These are phyloP conservation scores for Agarophyton chilense DNA, from an alignment of 23 red algal genomes.

Conservation along the genomic window DNA sequence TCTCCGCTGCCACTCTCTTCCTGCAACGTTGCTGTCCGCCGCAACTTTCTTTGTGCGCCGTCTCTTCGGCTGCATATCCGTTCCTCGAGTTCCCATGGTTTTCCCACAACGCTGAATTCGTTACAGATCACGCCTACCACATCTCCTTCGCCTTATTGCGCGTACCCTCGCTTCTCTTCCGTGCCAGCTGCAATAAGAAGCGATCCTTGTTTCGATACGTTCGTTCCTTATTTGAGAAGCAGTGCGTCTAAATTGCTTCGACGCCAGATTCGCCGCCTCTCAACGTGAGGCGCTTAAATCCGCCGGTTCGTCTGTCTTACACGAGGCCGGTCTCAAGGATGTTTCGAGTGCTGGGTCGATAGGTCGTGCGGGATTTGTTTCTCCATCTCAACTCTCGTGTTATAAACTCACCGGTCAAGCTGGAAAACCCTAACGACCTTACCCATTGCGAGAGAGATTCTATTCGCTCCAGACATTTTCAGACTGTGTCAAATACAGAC, in stretches of 20 bases:
- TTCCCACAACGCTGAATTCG: not conserved
- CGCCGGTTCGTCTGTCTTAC: slow-evolving; percentile 16
- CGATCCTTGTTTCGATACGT: slow-evolving; percentile 1
- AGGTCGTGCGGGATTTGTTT: slow-evolving; percentile 52
- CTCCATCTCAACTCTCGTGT: slow-evolving; percentile 16
- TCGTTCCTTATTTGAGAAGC: not conserved
- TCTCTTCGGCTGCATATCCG: too few relatives aligned
- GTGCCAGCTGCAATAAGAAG: not conserved
- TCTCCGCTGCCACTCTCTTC: too few relatives aligned
- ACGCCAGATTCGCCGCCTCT: not conserved
- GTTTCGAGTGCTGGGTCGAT: slow-evolving; percentile 14
- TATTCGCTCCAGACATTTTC: slow-evolving; percentile 28
- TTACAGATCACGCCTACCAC: not conserved
- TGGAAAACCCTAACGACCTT: slow-evolving; percentile 4
- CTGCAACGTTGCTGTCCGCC: too few relatives aligned
- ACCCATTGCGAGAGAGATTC: slow-evolving; percentile 10
- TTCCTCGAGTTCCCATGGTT: too few relatives aligned
- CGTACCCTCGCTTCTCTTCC: not conserved
- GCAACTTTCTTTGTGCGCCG: too few relatives aligned
- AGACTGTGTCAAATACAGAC: slow-evolving; percentile 19
- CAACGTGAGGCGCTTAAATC: slow-evolving; percentile 6
- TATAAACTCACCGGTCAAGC: not conserved
- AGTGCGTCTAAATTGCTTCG: slow-evolving; percentile 2
- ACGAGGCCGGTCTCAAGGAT: slow-evolving; percentile 41
- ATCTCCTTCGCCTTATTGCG: not conserved